Conservation (phyloP, 306 rosid genomes). For the Dryas octopetala region DNA sequence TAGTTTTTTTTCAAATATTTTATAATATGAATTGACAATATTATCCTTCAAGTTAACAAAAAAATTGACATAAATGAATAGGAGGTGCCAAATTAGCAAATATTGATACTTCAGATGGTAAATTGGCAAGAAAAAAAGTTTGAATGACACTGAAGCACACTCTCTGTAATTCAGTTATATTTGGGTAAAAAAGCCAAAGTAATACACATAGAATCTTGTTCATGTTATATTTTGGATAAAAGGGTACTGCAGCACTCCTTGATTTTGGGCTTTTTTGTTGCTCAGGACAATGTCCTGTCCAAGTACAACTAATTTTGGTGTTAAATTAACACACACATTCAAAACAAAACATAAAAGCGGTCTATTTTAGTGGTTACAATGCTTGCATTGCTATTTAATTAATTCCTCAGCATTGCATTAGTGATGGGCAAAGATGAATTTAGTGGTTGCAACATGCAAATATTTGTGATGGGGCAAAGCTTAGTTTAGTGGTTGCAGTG, state of each 20-base stretch:
- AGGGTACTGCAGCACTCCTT: not conserved
- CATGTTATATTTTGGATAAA: not conserved
- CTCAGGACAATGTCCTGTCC: not conserved
- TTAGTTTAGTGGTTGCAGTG: constrained; percentile 8
- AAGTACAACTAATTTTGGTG: not conserved
- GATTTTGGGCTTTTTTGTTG: not conserved
- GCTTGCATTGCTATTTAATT: constrained; percentile 4
- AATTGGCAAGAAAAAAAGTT: too few relatives aligned
- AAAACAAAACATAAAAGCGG: constrained; percentile 12
- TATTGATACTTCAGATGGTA: too few relatives aligned
- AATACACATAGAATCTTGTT: too few relatives aligned
- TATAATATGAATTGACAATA: too few relatives aligned
- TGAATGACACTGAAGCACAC: too few relatives aligned
- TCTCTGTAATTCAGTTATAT: too few relatives aligned
- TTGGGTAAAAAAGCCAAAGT: too few relatives aligned
- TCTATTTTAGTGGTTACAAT: constrained; percentile 5
- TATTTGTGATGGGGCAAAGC: not conserved
- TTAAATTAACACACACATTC: not conserved
- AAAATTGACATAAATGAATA: too few relatives aligned
- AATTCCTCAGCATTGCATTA: not conserved
- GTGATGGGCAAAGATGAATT: not conserved
- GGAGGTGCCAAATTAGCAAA: too few relatives aligned
- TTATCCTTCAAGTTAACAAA: too few relatives aligned
- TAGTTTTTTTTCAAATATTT: too few relatives aligned
- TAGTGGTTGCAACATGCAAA: not conserved